phyloP scores from a whole-genome alignment of 2,329 filamentous ascomycete species.

The Apiospora koreana region DNA sequence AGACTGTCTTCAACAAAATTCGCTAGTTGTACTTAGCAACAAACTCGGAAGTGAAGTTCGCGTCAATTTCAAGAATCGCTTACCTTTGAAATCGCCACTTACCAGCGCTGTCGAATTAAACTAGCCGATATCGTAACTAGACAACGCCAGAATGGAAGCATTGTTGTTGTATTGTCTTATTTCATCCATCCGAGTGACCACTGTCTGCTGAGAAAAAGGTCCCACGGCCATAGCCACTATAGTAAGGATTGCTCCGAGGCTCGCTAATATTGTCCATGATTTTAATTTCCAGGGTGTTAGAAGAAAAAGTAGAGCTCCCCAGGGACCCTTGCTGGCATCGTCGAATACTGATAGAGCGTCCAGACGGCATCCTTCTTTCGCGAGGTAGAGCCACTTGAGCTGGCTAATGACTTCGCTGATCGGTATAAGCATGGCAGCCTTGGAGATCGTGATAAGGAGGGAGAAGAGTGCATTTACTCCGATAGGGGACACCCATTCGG shows the following conservation, averaged over 20 bases:
- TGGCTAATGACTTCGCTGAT: slow-evolving; percentile 23
- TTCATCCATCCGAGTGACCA: no score
- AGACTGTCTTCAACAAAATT: no score
- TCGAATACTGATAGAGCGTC: slow-evolving; percentile 24
- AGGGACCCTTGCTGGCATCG: slow-evolving; percentile 25
- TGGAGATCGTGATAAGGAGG: slow-evolving; percentile 21
- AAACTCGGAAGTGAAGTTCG: no score
- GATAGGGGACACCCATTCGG: slow-evolving; percentile 20
- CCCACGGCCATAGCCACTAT: background rate
- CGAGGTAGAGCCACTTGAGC: slow-evolving; percentile 24
- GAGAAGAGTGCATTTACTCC: slow-evolving; percentile 31
- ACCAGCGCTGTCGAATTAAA: no score
- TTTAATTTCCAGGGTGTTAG: background rate
- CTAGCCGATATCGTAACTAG: no score
- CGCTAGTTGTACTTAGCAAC: no score
- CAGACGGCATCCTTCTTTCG: slow-evolving; percentile 10
- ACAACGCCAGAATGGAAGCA: no score
- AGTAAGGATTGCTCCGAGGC: background rate
- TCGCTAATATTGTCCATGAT: background rate
- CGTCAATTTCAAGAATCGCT: no score
- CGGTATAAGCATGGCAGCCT: slow-evolving; percentile 22
- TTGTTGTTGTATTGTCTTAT: no score
- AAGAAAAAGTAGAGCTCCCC: slow-evolving; percentile 20
- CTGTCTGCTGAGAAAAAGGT: background rate
- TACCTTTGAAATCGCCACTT: no score